Conservation (phyloP, 768 basidiomycete species). For the Leucogyrophana mollusca region DNA sequence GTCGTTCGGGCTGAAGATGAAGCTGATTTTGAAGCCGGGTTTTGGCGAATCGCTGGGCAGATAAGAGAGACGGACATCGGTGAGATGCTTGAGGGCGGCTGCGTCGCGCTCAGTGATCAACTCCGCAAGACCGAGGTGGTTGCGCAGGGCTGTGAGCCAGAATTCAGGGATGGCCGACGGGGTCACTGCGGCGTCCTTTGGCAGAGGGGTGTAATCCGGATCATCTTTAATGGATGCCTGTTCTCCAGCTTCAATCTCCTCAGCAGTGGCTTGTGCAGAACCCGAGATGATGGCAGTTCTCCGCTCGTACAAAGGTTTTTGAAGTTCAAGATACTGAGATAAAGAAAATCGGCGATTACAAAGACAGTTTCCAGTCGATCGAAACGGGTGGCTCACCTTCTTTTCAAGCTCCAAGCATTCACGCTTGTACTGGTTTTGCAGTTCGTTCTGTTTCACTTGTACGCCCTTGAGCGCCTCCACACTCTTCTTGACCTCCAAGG, state of each 20-base stretch:
- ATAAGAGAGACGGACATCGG: constrained; percentile 80
- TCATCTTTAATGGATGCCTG: constrained; percentile 74
- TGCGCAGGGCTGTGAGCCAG: constrained; percentile 96
- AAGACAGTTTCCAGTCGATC: constrained; percentile 9
- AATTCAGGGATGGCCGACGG: constrained; percentile 78
- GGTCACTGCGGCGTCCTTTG: constrained; percentile 46
- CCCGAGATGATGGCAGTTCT: constrained; percentile 84
- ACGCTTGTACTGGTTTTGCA: constrained; percentile 89
- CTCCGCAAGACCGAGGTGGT: constrained; percentile 83
- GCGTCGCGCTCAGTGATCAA: constrained; percentile 93
- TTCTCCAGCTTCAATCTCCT: constrained; percentile 84
- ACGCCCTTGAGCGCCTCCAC: constrained; percentile 93
- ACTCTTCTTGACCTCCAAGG: constrained; percentile 75
- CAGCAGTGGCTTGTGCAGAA: constrained; percentile 62
- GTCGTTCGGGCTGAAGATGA: constrained; percentile 79
- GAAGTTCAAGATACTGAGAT: constrained; percentile 68
- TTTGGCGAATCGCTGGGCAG: constrained; percentile 61
- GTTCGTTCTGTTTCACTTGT: constrained; percentile 85
- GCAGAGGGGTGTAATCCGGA: constrained; percentile 61
- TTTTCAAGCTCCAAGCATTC: constrained; percentile 96
- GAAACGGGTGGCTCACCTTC: constrained; percentile 57
- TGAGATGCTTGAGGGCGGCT: constrained; percentile 77
- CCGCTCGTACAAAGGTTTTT: constrained; percentile 84
- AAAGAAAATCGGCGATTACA: constrained; percentile 8
- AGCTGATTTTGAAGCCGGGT: constrained; percentile 90